These are phyloP conservation scores for Neonectria magnoliae DNA, from an alignment of 2,329 filamentous ascomycete species.

Conservation along the genomic window DNA sequence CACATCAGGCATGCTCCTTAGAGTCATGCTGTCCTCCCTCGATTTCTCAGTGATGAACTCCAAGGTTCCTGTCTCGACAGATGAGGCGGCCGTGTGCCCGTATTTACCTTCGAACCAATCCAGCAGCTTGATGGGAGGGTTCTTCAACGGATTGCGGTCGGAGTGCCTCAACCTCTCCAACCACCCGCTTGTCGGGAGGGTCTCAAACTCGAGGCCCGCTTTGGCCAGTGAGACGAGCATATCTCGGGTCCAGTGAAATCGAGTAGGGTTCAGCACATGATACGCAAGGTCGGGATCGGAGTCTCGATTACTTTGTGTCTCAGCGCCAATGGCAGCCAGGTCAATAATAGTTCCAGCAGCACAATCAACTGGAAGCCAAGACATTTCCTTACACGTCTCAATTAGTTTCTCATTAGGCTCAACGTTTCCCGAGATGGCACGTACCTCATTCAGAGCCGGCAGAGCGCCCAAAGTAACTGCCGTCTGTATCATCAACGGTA, in stretches of 20 bases:
- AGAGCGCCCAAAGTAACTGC: conserved; percentile 57
- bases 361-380: conserved; percentile 34
- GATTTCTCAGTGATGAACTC: conserved; percentile 31
- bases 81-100: conserved; percentile 25
- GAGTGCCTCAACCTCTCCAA: conserved; percentile 54
- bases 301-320: neutral
- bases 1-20: conserved; percentile 32
- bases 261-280: conserved; percentile 32
- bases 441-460: conserved; percentile 56
- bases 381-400: conserved; percentile 27
- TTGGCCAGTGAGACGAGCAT: conserved; percentile 58
- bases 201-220: conserved; percentile 57
- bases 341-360: conserved; percentile 32
- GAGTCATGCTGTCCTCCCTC: conserved; percentile 27
- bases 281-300: conserved; percentile 29
- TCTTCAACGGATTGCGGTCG: conserved; percentile 55
- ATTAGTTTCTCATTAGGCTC: neutral
- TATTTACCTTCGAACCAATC: conserved; percentile 58
- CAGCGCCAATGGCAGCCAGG: conserved; percentile 13
- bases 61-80: conserved; percentile 19
- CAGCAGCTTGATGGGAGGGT: conserved; percentile 63
- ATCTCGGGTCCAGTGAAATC: conserved; percentile 60
- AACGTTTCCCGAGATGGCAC: rapidly evolving
- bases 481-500: conserved; percentile 62
- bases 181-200: conserved; percentile 57